Conservation (phyloP, 2,329 filamentous ascomycete species). For the Talaromyces funiculosus region DNA sequence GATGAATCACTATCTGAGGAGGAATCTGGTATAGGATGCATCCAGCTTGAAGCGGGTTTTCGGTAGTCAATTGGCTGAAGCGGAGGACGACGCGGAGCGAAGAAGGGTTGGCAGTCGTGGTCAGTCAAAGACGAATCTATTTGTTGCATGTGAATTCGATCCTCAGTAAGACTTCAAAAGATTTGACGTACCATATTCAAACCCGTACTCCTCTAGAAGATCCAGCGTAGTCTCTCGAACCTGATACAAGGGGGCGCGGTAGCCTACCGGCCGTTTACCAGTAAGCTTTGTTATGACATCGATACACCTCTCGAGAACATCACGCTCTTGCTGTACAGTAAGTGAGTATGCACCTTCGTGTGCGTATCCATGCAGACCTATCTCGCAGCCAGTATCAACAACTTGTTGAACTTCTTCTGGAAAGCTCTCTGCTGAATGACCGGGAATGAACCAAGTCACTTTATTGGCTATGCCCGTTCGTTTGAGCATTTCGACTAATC, state of each 20-base stretch:
- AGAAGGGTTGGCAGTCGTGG: constrained; percentile 40
- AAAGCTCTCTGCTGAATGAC: constrained; percentile 55
- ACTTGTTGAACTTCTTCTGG: constrained; percentile 48
- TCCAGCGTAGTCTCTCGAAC: constrained; percentile 36
- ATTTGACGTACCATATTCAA: constrained; percentile 40
- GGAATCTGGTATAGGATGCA: constrained; percentile 34
- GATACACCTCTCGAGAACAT: constrained; percentile 69
- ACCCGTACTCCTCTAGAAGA: constrained; percentile 37
- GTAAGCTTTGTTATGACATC: constrained; percentile 64
- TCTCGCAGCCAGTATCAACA: constrained; percentile 49
- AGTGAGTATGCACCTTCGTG: constrained; percentile 68
- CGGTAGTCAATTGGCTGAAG: constrained; percentile 39
- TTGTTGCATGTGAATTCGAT: not conserved
- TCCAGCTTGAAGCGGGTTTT: constrained; percentile 39
- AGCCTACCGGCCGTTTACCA: constrained; percentile 58
- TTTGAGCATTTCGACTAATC: constrained; percentile 50
- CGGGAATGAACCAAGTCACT: constrained; percentile 57
- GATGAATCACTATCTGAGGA: not conserved
- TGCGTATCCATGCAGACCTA: constrained; percentile 55
- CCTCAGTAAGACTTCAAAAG: not conserved
- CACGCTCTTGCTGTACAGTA: constrained; percentile 66
- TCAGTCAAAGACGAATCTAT: constrained; percentile 39
- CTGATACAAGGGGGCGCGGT: constrained; percentile 35
- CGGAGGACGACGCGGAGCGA: constrained; percentile 31
- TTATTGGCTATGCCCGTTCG: constrained; percentile 48